phyloP scores from a whole-genome alignment of 306 rosid genomes.

The Vigna unguiculata region DNA sequence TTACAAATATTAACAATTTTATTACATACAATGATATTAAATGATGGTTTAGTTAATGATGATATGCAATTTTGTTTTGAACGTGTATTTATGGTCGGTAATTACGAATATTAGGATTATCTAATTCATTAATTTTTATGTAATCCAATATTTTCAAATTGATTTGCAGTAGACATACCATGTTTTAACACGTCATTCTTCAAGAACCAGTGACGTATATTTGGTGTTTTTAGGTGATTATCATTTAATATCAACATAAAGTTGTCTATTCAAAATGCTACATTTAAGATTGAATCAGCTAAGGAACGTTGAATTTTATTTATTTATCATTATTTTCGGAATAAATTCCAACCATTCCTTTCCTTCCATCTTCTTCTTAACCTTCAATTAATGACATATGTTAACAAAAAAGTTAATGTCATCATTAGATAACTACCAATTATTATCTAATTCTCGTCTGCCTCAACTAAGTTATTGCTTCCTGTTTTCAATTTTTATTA shows the following conservation, averaged over 20 bases:
- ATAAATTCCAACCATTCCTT: not conserved
- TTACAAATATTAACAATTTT: no score
- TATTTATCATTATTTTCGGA: not conserved
- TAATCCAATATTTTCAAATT: no score
- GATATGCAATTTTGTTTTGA: no score
- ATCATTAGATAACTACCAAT: not conserved
- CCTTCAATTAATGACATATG: not conserved
- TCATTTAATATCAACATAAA: not conserved
- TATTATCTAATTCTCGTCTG: no score
- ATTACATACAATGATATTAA: no score
- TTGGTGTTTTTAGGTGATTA: not conserved
- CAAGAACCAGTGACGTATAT: not conserved
- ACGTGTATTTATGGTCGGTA: no score
- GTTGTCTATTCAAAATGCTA: slow-evolving; percentile 5
- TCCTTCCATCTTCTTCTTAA: not conserved
- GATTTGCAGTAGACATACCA: not conserved
- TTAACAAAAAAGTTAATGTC: not conserved
- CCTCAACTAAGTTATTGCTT: no score
- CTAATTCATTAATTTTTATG: no score
- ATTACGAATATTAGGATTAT: no score
- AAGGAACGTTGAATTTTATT: no score
- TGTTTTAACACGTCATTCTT: not conserved
- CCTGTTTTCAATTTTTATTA: no score
- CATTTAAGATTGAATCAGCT: not conserved
- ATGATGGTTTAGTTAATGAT: no score